Evolutionary conservation across 2,329 filamentous ascomycete genomes (phyloP), one percentile per base, ranked within the genome.

Genomic region (Diaporthe citriasiana): DNA sequence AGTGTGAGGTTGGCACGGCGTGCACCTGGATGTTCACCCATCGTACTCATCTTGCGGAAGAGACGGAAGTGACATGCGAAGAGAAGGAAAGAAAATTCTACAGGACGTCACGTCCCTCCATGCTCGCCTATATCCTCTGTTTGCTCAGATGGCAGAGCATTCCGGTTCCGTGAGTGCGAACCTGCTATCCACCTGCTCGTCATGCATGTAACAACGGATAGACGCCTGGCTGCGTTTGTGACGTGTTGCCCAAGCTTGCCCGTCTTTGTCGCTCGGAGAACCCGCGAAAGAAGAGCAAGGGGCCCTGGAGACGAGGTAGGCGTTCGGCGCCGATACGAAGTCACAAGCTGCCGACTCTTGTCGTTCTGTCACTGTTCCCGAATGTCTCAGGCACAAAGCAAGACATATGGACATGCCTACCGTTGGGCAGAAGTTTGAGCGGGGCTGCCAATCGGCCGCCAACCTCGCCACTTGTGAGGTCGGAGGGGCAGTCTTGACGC

Each of bases 311-410:
- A 27, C n/a, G 27, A 68, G 59, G 50, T 38, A n/a, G 42, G 10
- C 33, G 27, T 38, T 19, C 27, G 27, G 27, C 25, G 55, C 60
- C 51, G 69, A 45, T 59, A 70, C 42, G 56, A 70, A 70, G 47
- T 40, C 70, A 73, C 71, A 38, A 53, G 42, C 35, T 66, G 25
- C 50, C 57, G 66, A 71, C 17, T 33, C 47, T 45, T 19, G 27
- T n/a, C 69, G 68, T 75, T 22, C 60, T 56, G 70, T 72, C 59
- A 57, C 40, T 53, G 60, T 75, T 74, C 68, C 74, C 72, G 72
- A 69, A 70, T 75, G 74, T 75, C 74, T 75, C 59, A 69, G 60
- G 38, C 45, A 68, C 68, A 71, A 13, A 74, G 51, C 53, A 60
- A 72, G 47, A 74, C 53, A 72, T 55, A 30, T 40, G 38, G 72